Evolutionary conservation across 2,329 filamentous ascomycete species (phyloP).

Genomic region (Exophiala mesophila): DNA sequence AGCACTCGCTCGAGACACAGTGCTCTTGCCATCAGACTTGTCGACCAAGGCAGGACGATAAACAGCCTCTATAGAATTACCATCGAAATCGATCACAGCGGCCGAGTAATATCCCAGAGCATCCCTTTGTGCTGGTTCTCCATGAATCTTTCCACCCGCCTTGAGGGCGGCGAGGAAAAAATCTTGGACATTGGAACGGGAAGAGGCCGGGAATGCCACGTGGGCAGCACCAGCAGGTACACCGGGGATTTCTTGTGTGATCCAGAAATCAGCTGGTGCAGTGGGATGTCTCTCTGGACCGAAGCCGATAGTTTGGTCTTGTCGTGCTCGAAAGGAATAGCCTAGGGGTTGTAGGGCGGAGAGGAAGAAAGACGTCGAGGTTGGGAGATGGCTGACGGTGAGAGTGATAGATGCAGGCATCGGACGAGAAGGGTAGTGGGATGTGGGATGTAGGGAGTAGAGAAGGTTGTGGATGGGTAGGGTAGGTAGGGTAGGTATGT

Average conservation of each 20-base stretch:
- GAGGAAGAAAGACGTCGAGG: constrained; percentile 78
- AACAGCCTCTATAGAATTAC: constrained; percentile 77
- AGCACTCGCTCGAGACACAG: constrained; percentile 10
- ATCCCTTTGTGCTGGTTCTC: constrained; percentile 51
- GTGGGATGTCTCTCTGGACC: constrained; percentile 48
- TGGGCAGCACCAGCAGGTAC: constrained; percentile 52
- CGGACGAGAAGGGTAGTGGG: constrained; percentile 17
- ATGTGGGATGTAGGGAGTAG: too few relatives aligned
- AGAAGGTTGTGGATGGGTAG: neutral
- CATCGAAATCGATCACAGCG: constrained; percentile 69
- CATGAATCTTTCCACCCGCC: constrained; percentile 57
- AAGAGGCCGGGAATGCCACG: constrained; percentile 65
- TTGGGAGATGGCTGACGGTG: constrained; percentile 70
- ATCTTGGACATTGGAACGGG: constrained; percentile 59
- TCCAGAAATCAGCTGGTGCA: constrained; percentile 56
- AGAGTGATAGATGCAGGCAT: constrained; percentile 63
- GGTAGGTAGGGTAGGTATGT: neutral
- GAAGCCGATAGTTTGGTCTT: constrained; percentile 58
- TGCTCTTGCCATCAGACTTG: constrained; percentile 30
- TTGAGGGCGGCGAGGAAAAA: constrained; percentile 68
- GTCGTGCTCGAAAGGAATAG: constrained; percentile 63
- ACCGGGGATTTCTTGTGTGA: constrained; percentile 55
- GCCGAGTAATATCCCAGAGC: constrained; percentile 57
- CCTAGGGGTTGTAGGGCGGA: constrained; percentile 72
- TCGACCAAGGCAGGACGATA: constrained; percentile 63